Base-by-base conservation (phyloP, 495 filamentous ascomycete genomes). In the Penicillium samsonianum region DNA sequence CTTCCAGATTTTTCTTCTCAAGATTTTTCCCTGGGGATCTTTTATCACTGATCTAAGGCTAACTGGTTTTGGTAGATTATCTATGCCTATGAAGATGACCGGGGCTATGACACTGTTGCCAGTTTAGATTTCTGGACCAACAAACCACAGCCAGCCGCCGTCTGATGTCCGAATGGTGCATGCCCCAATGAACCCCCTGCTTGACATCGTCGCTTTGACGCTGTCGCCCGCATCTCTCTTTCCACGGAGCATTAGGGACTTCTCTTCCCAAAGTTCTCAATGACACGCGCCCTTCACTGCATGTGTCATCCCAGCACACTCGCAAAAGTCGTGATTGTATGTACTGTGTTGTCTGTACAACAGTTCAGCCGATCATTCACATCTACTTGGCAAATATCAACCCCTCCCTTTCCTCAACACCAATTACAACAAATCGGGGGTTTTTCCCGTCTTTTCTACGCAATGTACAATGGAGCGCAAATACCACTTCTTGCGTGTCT, bases 81-180 rank as follows among this genome's bases (percentile, higher is more conserved):
- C 25, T 98, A 96, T 72, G 95, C 95, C 55, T 97, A 97, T 69
- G 95, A 98, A 75, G 94, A 98, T 66, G 95, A 99, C 67, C 73
- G 71, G 46, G 92, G 94, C 42, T 88, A 95, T 66, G 95, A 99
- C 69, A 87, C 97, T 43, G 87, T 99, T 53, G 91, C 91, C 57
- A 91, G 90, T 55, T 85, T 99, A 69, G 95, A 99, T 74, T 99
- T 99, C 77, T 98, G 94, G 94, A 55, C 53, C 22, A 89, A 83
- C 72, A 82, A 79, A 65, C 80, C 69, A 17, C 72, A 70, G 53
- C 69, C 73, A 41, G 33, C 23, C 16, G 33, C 23, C 16, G 22
- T 57, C 26, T 73, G 64, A 57, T 23, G 5, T 43, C 17, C 28
- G 20, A 51, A 17, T n/a, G 14, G 6, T 45, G 23, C 37, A 46